Percentiles rank a stretch among this genome's conserved stretches.
These are phyloP conservation scores for Luffa acutangula DNA, from an alignment of 306 rosid species.

Conservation along the genomic window DNA sequence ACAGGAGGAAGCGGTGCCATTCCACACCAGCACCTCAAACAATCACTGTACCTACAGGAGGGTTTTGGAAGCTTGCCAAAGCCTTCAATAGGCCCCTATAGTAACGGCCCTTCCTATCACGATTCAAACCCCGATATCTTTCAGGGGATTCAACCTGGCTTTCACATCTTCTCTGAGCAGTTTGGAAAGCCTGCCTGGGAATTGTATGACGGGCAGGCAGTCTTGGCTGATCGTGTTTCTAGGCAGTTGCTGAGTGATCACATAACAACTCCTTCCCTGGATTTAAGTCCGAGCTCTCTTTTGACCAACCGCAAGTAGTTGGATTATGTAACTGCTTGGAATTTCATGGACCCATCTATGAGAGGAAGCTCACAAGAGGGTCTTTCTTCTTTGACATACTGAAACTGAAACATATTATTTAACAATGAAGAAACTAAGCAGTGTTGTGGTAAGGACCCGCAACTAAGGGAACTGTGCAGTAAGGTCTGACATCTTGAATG, in stretches of 20 bases:
- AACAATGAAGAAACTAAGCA: neutral
- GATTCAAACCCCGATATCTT: constrained; percentile 33
- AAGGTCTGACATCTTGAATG: neutral
- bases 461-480: neutral
- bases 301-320: constrained; percentile 18
- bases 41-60: constrained; percentile 30
- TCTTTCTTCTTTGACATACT: neutral
- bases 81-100: constrained; percentile 21
- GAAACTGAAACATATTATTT: constrained; percentile 1
- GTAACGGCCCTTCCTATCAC: constrained; percentile 26
- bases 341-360: constrained; percentile 1
- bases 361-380: constrained; percentile 7
- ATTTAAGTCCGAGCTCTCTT: constrained; percentile 17
- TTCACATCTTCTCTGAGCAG: constrained; percentile 30
- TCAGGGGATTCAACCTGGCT: constrained; percentile 29
- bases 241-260: constrained; percentile 47
- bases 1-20: constrained; percentile 23
- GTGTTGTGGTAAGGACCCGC: neutral
- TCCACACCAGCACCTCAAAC: constrained; percentile 34
- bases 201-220: constrained; percentile 27
- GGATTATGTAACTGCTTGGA: constrained; percentile 8
- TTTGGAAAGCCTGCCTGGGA: constrained; percentile 25
- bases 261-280: constrained; percentile 24
- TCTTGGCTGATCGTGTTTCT: constrained; percentile 44
- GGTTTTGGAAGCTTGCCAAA: constrained; percentile 30